A percentile compares a stretch with the other conserved stretches of the same genome.
Conservation (phyloP, 2,329 filamentous ascomycete species). For the Aspergillus tamarii region DNA sequence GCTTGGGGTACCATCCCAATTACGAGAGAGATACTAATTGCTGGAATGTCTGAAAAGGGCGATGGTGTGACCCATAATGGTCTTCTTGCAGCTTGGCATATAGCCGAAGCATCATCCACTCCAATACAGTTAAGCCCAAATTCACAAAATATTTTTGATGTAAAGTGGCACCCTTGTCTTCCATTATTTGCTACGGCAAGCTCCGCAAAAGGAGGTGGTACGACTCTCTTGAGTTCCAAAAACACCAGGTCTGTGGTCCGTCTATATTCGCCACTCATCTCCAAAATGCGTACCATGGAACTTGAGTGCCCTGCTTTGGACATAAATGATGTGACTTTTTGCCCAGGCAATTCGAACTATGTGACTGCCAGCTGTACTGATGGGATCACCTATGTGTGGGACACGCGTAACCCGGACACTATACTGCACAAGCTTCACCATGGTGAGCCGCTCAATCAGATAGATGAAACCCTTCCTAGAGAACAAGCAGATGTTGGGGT, state of each 20-base stretch:
- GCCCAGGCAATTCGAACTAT: slow-evolving; percentile 49
- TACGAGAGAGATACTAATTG: slow-evolving; percentile 53
- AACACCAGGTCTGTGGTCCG: slow-evolving; percentile 54
- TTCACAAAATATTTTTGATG: slow-evolving; percentile 61
- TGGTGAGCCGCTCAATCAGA: slow-evolving; percentile 53
- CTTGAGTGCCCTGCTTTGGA: slow-evolving; percentile 62
- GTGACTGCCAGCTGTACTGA: slow-evolving; percentile 64
- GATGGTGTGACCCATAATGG: slow-evolving; percentile 48
- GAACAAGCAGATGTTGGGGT: slow-evolving; percentile 62
- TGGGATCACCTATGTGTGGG: slow-evolving; percentile 64
- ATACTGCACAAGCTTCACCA: slow-evolving; percentile 57
- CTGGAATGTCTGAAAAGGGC: slow-evolving; percentile 55
- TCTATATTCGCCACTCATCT: slow-evolving; percentile 51
- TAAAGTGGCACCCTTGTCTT: slow-evolving; percentile 58
- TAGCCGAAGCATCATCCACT: slow-evolving; percentile 42
- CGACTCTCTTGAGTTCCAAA: slow-evolving; percentile 33
- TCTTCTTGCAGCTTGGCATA: slow-evolving; percentile 59
- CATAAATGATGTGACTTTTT: slow-evolving; percentile 63
- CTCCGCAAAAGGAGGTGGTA: slow-evolving; percentile 35
- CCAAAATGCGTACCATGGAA: slow-evolving; percentile 44
- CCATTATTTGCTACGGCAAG: slow-evolving; percentile 58
- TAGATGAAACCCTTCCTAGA: slow-evolving; percentile 41
- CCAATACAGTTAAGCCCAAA: slow-evolving; percentile 48
- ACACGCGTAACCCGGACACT: slow-evolving; percentile 51
- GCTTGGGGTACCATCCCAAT: slow-evolving; percentile 49